Evolutionary conservation across 176 grass and related monocot species (phyloP).

Genomic region (Cenchrus fungigraminus): DNA sequence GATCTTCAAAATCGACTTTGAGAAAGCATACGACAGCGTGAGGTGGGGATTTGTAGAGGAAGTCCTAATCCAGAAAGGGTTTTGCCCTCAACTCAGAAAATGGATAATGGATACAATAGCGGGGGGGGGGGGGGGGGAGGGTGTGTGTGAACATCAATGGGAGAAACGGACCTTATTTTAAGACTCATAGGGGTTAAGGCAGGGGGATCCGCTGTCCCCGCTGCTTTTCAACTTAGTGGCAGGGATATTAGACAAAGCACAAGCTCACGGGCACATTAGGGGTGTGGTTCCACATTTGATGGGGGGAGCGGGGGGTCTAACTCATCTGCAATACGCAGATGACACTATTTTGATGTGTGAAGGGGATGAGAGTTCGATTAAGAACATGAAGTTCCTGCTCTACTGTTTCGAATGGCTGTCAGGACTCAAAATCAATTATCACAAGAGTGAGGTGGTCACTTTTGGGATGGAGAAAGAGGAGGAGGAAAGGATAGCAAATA

Average conservation of each 20-base stretch:
- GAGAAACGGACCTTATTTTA: not conserved
- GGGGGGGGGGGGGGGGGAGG: not conserved
- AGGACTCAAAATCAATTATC: not conserved
- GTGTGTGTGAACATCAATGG: not conserved
- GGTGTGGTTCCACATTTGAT: not conserved
- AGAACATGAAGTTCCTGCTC: not conserved
- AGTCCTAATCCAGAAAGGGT: not conserved
- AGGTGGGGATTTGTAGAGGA: not conserved
- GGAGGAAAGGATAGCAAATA: not conserved
- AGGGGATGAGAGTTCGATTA: not conserved
- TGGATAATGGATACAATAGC: not conserved
- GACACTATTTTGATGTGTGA: rapidly evolving
- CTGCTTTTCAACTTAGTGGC: not conserved
- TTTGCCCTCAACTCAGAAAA: rapidly evolving
- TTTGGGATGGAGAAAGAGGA: not conserved
- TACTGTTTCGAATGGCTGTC: not conserved
- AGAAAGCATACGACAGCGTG: not conserved
- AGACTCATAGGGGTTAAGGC: not conserved
- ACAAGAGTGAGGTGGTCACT: not conserved
- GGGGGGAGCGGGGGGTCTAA: not conserved
- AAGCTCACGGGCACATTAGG: too few relatives aligned
- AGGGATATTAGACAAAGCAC: not conserved
- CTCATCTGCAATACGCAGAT: not conserved
- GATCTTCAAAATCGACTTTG: not conserved
- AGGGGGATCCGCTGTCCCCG: not conserved